Conservation (phyloP, 345 rosid species). For the Populus simonii region DNA sequence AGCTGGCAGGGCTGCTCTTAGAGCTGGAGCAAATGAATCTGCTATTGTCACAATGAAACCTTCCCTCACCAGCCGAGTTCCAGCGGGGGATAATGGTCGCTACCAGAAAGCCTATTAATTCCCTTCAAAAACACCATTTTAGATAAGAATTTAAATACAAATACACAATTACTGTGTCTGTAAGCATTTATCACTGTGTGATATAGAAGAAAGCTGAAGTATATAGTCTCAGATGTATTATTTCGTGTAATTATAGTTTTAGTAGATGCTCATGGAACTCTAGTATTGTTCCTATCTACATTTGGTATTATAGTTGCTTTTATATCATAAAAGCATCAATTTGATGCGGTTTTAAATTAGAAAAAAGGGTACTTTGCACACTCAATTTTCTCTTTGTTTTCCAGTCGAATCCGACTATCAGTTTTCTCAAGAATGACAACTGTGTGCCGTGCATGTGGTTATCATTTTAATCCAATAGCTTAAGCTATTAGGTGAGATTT, state of each 20-base stretch:
- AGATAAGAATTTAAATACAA: not conserved
- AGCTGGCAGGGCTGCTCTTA: conserved; percentile 83
- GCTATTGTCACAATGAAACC: conserved; percentile 88
- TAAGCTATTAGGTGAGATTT: too few relatives aligned
- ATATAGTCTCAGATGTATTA: too few relatives aligned
- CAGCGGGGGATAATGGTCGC: conserved; percentile 11
- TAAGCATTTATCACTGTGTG: not conserved
- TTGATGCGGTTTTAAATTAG: too few relatives aligned
- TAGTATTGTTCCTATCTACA: not conserved
- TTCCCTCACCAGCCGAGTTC: conserved; percentile 61
- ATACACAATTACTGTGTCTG: not conserved
- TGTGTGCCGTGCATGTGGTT: not conserved
- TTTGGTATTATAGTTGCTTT: too few relatives aligned
- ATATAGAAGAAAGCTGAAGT: too few relatives aligned
- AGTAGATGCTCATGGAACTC: not conserved
- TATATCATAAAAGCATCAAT: too few relatives aligned
- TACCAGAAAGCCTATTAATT: conserved; percentile 17
- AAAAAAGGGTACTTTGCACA: too few relatives aligned
- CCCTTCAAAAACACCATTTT: not conserved
- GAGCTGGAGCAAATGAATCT: conserved; percentile 94
- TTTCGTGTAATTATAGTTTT: too few relatives aligned
- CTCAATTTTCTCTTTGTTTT: too few relatives aligned
- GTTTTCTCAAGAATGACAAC: not conserved
- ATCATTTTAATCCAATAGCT: not conserved
- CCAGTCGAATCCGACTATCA: not conserved